These are phyloP conservation scores for Croton laevigatus DNA, from an alignment of 441 rosid species.

Conservation along the genomic window DNA sequence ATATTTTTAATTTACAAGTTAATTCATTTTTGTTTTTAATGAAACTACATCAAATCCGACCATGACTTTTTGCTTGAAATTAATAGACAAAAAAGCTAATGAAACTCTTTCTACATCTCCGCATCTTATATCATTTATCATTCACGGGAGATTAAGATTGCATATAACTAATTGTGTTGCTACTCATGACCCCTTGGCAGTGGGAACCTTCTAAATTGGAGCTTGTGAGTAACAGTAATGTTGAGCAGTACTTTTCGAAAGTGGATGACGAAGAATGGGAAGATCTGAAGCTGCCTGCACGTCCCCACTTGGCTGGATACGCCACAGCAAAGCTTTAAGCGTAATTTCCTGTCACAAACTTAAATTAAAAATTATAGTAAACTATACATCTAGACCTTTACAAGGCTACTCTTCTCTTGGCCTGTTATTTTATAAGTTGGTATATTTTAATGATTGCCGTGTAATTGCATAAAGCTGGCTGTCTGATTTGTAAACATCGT, in stretches of 20 bases:
- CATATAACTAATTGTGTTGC: too few relatives aligned
- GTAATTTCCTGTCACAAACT: not conserved
- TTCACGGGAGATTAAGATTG: not conserved
- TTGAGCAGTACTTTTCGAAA: constrained; percentile 59
- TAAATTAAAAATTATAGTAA: not conserved
- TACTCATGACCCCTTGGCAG: constrained; percentile 25
- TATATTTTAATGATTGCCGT: too few relatives aligned
- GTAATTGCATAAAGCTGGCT: too few relatives aligned
- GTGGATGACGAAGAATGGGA: constrained; percentile 61
- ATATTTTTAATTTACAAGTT: too few relatives aligned
- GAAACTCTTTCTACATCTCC: not conserved
- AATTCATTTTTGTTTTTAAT: too few relatives aligned
- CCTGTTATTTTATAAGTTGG: too few relatives aligned
- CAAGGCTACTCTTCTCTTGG: too few relatives aligned
- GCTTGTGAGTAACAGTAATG: constrained; percentile 49
- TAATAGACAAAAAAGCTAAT: too few relatives aligned
- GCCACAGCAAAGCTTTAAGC: constrained; percentile 63
- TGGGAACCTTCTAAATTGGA: constrained; percentile 87
- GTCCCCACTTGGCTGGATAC: constrained; percentile 46
- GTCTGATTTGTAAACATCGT: too few relatives aligned
- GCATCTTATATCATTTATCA: not conserved
- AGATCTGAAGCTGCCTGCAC: constrained; percentile 64
- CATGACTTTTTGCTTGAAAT: too few relatives aligned
- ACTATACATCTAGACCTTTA: too few relatives aligned
- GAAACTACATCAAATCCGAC: too few relatives aligned